Percentiles rank a stretch among this genome's conserved stretches.
phyloP scores from a whole-genome alignment of 441 rosid species.

The Corymbia citriodora region DNA sequence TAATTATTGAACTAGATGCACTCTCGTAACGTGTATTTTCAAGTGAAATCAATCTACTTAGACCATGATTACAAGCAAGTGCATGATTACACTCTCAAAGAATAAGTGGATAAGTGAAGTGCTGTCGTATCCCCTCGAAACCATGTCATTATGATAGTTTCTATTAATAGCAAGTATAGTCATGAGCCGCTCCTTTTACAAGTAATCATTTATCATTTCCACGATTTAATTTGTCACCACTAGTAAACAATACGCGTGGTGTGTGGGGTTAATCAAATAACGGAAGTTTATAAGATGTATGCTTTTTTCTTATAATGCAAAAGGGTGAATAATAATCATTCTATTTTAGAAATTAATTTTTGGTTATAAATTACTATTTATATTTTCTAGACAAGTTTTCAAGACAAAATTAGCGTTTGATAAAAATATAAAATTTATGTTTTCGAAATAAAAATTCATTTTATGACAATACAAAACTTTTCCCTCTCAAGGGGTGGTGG shows the following conservation, averaged over 20 bases:
- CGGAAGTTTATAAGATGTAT: neutral
- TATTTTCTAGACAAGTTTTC: too few relatives aligned
- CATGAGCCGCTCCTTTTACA: accelerated
- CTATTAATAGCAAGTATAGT: accelerated
- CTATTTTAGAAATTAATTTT: too few relatives aligned
- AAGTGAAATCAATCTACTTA: neutral
- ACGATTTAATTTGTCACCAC: accelerated
- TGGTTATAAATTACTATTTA: too few relatives aligned
- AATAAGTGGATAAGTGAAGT: neutral
- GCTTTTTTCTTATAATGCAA: neutral
- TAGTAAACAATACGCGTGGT: accelerated
- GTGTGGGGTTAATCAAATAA: neutral
- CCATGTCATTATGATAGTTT: accelerated
- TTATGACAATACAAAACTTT: too few relatives aligned
- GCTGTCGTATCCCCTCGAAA: too few relatives aligned
- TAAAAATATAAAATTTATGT: too few relatives aligned
- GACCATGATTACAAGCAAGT: accelerated
- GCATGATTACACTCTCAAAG: neutral
- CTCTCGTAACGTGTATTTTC: accelerated
- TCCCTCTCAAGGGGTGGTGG: too few relatives aligned
- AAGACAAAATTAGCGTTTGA: too few relatives aligned
- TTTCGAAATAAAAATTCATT: too few relatives aligned
- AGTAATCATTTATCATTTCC: accelerated
- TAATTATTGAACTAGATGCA: neutral
- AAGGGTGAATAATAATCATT: too few relatives aligned